Evolutionary conservation across 805 yeast species (phyloP), one percentile per base, ranked within the genome.

Genomic region (Starmerella bombicola): DNA sequence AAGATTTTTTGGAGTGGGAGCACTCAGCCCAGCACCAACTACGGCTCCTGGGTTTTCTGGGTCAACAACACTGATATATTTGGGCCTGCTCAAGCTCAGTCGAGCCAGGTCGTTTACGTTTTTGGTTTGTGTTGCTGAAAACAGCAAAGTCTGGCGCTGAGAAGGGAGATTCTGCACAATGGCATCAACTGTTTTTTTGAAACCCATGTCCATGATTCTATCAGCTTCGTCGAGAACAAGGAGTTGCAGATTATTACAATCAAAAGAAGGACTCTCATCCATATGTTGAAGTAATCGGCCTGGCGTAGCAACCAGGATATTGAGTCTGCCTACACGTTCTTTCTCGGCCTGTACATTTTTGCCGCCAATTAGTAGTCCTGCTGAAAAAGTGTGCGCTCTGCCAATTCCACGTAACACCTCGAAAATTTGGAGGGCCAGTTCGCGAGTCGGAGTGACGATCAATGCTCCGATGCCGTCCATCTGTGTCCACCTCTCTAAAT

Each of bases 341-440:
- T 73, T 72, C 58, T 85, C 96, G 51, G 69, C 80, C 45, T 73
- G 71, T 23, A 80, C 80, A 56, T 84, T 94, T 56, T 86, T 84
- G 29, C 96, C 96, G 37, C 96, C 96, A 53, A 86, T 85, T 9
- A 86, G 88, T 45, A 85, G 65, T 44, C 95, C 95, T 1, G 95
- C 95, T 5, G 93, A 79, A 45, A 85, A 78, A 3, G 75, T 63
- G 50, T 77, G 78, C 50, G 73, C 67, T 33, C 76, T 72, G 18
- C 95, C 96, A 39, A 85, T 76, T 51, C 77, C 80, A n/a, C 77
- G 66, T 45, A 85, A 62, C 4, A 85, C 95, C 54, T 84, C 93
- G 53, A 85, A 85, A 20, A 79, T 85, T 61, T 85, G 96, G 47
- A 83, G 76, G 0, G 95, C 95, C 51, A 85, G 54, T 55, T 85